phyloP scores from a whole-genome alignment of 768 basidiomycete species.

The Boletus rufocinnamomeus region DNA sequence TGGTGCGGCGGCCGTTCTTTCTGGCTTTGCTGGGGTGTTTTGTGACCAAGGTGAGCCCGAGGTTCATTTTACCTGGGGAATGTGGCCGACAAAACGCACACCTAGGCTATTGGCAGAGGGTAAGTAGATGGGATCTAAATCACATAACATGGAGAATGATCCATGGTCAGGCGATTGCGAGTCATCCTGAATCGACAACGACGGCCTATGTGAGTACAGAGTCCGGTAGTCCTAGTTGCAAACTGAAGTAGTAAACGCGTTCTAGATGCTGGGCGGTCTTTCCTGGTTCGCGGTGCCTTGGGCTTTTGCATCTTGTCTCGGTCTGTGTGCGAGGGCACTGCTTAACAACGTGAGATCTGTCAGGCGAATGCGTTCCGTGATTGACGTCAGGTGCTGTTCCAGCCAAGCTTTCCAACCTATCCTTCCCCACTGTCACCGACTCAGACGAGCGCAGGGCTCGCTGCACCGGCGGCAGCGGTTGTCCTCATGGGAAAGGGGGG shows the following conservation, averaged over 20 bases:
- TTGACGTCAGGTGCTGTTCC: not conserved
- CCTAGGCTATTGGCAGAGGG: conserved; percentile 55
- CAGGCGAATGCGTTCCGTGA: no score
- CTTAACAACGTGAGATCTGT: conserved; percentile 30
- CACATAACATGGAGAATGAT: not conserved
- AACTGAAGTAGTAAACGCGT: not conserved
- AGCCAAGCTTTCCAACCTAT: conserved; percentile 58
- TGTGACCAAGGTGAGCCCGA: conserved; percentile 47
- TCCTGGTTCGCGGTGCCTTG: conserved; percentile 62
- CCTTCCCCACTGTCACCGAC: conserved; percentile 42
- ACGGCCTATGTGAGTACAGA: conserved; percentile 46
- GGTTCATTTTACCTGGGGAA: not conserved
- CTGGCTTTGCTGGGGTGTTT: conserved; percentile 50
- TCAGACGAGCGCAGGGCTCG: conserved; percentile 45
- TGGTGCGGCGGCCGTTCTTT: conserved; percentile 40
- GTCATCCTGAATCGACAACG: conserved; percentile 50
- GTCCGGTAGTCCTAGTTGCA: no score
- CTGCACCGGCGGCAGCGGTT: conserved; percentile 47
- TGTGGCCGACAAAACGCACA: not conserved
- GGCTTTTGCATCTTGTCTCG: conserved; percentile 50
- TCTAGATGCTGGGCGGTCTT: conserved; percentile 55
- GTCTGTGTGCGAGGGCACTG: conserved; percentile 43
- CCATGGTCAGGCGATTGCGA: conserved; percentile 46
- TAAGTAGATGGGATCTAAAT: conserved; percentile 12
- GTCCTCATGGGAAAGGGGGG: conserved; percentile 49